Base-by-base conservation (phyloP, 2,329 filamentous ascomycete species). In the Claviceps sp. region DNA sequence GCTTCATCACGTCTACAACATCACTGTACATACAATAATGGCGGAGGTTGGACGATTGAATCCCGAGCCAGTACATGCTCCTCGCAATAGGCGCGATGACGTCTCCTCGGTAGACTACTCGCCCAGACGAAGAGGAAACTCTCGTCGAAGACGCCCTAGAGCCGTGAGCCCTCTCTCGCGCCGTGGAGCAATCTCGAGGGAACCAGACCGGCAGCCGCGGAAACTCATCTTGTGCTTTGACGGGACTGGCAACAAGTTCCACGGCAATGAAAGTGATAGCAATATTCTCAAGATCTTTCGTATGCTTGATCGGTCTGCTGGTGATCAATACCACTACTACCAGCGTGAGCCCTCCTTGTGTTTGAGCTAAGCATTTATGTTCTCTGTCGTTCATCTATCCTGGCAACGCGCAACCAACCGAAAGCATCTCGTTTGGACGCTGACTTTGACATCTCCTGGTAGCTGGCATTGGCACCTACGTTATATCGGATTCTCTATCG, bases 381-480 rank as follows among this genome's bases (percentile, higher is more conserved):
- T 24, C 3, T 41, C 1, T 2, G 42, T 13, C 3, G 5, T 18
- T 22, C 2, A 4, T 30, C 24, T 1, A 48, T 6, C 20, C 4
- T n/a, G 11, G 22, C 16, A 1, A 30, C 22, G 20, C 22, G 22
- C 22, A 57, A 20, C 22, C 20, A 43, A 22, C 16, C 13, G 38
- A n/a, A 6, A 42, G 20, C 13, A 16, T 11, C 11, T 22, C 4
- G 5, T 14, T 16, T 11, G 13, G 18, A 13, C 20, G 42, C 42
- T 44, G 13, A 44, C 42, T 49, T 8, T 42, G 5, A 30, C 22
- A 8, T n/a, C 13, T 9, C 13, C n/a, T 24, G 42, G 3, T 52
- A 79, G 76, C 80, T 13, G 84, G 84, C 8, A 88, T 89, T 56
- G 85, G 85, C 14, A 88, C 85, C 0, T 89, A 88, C 59, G 76